Percentiles rank a stretch among this genome's conserved stretches.
Evolutionary conservation across 495 filamentous ascomycete genomes (phyloP).

Genomic region (Extremus antarcticus): DNA sequence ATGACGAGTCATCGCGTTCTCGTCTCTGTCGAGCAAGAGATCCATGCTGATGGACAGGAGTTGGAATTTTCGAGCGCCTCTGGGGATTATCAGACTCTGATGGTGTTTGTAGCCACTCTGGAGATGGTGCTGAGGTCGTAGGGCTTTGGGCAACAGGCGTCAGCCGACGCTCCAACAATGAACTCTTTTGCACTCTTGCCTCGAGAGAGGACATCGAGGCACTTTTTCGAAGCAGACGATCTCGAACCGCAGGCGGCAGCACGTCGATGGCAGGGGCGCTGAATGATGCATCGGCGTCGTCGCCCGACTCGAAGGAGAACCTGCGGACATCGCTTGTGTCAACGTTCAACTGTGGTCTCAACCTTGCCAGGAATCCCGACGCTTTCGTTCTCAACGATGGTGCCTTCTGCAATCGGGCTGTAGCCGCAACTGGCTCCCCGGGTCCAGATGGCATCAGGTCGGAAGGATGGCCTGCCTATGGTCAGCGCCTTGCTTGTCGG

Average conservation of each 20-base stretch:
- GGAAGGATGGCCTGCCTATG: no score
- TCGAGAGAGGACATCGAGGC: constrained; percentile 2
- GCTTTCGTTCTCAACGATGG: constrained; percentile 15
- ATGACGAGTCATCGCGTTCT: constrained; percentile 16
- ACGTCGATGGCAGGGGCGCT: neutral
- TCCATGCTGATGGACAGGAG: constrained; percentile 16
- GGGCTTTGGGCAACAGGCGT: constrained; percentile 9
- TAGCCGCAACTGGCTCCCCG: no score
- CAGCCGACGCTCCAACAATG: neutral
- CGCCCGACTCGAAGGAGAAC: constrained; percentile 28
- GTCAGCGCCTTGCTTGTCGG: no score
- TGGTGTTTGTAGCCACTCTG: neutral
- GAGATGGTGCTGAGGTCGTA: neutral
- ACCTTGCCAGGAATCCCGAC: constrained; percentile 10
- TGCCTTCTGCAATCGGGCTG: constrained; percentile 7
- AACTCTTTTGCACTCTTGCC: neutral
- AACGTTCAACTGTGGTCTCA: constrained; percentile 2
- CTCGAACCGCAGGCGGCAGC: neutral
- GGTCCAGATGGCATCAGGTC: no score
- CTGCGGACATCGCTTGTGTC: neutral
- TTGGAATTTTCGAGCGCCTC: constrained; percentile 28
- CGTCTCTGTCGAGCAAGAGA: constrained; percentile 12
- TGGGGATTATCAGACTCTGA: constrained; percentile 4
- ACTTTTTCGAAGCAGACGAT: constrained; percentile 7
- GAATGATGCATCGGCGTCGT: constrained; percentile 15